These are phyloP conservation scores for Teunomyces stri DNA, from an alignment of 805 yeast species.

Conservation along the genomic window DNA sequence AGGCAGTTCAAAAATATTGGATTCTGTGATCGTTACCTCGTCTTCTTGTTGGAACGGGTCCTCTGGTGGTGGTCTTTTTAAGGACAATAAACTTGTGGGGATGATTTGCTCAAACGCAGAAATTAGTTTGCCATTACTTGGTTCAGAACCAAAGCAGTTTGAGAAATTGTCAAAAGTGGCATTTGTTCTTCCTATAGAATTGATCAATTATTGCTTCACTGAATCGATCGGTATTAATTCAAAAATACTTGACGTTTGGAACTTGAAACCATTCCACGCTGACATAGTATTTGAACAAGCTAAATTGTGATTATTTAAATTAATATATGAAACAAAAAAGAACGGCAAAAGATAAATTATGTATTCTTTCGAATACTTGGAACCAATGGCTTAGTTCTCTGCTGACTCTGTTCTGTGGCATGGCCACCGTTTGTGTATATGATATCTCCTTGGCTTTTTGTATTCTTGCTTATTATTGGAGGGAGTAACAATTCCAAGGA, in stretches of 20 bases:
- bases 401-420: neutral
- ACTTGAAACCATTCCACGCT: slow-evolving; percentile 18
- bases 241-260: slow-evolving; percentile 22
- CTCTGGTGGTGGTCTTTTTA: slow-evolving; percentile 46
- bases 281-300: slow-evolving; percentile 18
- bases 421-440: neutral
- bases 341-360: neutral
- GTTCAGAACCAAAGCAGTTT: slow-evolving; percentile 7
- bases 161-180: slow-evolving; percentile 33
- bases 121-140: slow-evolving; percentile 21
- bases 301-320: slow-evolving; percentile 15
- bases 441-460: neutral
- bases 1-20: neutral
- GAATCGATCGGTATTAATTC: slow-evolving; percentile 10
- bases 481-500: neutral
- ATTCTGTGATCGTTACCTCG: slow-evolving; percentile 32
- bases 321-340: neutral
- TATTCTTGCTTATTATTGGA: neutral
- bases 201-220: slow-evolving; percentile 23
- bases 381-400: slow-evolving; percentile 2
- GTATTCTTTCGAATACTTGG: slow-evolving; percentile 2
- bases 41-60: slow-evolving; percentile 52
- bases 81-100: slow-evolving; percentile 31
- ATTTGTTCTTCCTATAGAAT: slow-evolving; percentile 32
- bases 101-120: slow-evolving; percentile 46